Evolutionary conservation across 805 yeast genomes (phyloP).

Genomic region (Jamesozyma piceae): DNA sequence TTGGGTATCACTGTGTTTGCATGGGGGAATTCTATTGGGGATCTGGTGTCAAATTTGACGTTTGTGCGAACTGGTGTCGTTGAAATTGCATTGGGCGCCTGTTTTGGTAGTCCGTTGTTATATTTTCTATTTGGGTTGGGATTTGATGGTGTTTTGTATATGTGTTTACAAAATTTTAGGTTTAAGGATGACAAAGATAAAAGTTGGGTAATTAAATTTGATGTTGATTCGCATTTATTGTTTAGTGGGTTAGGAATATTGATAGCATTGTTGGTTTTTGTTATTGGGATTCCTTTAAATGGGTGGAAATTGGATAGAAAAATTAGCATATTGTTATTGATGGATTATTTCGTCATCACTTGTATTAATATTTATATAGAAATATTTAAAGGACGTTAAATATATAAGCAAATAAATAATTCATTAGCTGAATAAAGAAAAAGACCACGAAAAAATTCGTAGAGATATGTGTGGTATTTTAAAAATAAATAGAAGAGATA

Average conservation of each 20-base stretch:
- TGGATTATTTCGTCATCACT: conserved; percentile 15
- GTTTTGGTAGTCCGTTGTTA: conserved; percentile 86
- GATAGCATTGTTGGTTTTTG: conserved; percentile 32
- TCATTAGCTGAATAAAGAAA: not conserved
- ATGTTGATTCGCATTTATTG: conserved; percentile 32
- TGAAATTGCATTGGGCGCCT: conserved; percentile 87
- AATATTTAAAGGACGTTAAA: not conserved
- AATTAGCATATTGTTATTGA: conserved; percentile 31
- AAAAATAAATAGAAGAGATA: too few species aligned
- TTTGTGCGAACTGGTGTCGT: conserved; percentile 77
- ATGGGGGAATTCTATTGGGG: conserved; percentile 88
- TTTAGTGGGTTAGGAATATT: conserved; percentile 35
- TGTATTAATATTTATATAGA: conserved; percentile 12
- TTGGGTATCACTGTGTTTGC: conserved; percentile 86
- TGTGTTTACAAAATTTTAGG: conserved; percentile 6
- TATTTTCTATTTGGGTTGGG: conserved; percentile 77
- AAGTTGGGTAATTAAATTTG: conserved; percentile 25
- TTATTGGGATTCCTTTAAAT: conserved; percentile 36
- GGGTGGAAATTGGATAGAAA: conserved; percentile 37
- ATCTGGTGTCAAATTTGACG: conserved; percentile 71
- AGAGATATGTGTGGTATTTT: too few species aligned
- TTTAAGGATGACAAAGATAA: not conserved
- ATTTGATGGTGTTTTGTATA: conserved; percentile 49
- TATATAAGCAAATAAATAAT: conserved; percentile 2
- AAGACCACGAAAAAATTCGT: not conserved